A percentile compares a stretch with the other conserved stretches of the same genome.
These are phyloP conservation scores for Scenedesmus sp. DNA, from an alignment of 163 green algal species.

Conservation along the genomic window DNA sequence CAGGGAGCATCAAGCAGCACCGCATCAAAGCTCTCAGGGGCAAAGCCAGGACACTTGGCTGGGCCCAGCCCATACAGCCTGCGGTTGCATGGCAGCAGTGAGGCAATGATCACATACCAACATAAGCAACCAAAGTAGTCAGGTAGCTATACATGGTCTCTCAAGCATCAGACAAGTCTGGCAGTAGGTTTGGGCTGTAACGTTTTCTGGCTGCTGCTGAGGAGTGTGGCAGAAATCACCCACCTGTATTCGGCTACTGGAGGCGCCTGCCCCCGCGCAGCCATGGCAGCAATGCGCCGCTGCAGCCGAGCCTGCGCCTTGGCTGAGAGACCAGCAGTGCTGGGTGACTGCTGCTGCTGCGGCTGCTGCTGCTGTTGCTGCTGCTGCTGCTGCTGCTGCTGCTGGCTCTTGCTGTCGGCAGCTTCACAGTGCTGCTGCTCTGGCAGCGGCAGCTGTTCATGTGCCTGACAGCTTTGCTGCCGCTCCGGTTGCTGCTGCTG, in stretches of 20 bases:
- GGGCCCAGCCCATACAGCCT: conserved; percentile 22
- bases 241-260: conserved; percentile 34
- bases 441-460: background rate
- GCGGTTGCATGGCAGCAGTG: background rate
- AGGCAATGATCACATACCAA: background rate
- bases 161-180: no score
- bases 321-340: conserved; percentile 16
- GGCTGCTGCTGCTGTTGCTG: conserved; percentile 12
- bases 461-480: background rate
- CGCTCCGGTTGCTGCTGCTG: conserved; percentile 5
- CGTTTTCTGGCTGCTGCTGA: no score
- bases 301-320: conserved; percentile 59
- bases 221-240: no score
- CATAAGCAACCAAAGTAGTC: background rate
- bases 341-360: conserved; percentile 6
- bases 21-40: conserved; percentile 78
- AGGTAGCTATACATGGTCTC: no score
- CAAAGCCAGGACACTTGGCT: conserved; percentile 65
- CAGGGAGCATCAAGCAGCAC: conserved; percentile 92
- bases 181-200: no score
- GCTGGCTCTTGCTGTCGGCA: background rate
- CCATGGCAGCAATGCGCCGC: conserved; percentile 56
- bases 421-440: background rate
- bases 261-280: conserved; percentile 43
- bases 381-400: background rate